Percentiles rank a stretch among this genome's conserved stretches.
Evolutionary conservation across 2,329 filamentous ascomycete genomes (phyloP).

Genomic region (Colletotrichum salicis): DNA sequence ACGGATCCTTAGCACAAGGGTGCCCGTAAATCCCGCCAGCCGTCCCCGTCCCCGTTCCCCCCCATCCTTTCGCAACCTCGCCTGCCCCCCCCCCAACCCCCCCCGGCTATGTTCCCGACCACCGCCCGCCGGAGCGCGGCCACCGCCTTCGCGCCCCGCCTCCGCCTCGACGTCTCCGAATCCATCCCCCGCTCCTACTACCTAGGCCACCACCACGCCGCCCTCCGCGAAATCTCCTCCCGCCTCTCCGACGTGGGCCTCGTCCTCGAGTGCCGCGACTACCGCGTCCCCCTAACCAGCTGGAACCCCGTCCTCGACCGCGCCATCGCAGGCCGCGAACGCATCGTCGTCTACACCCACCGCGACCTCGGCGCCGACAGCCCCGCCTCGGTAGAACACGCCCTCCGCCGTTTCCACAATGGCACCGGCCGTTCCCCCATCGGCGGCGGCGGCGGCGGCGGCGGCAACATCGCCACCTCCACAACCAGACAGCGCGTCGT

Average conservation of each 20-base stretch:
- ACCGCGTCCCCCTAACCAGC: conserved; percentile 87
- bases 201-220: conserved; percentile 89
- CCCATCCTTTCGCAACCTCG: no score
- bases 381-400: conserved; percentile 35
- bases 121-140: conserved; percentile 34
- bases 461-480: not conserved
- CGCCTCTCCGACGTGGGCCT: conserved; percentile 84
- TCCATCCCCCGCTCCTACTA: conserved; percentile 91
- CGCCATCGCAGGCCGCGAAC: conserved; percentile 75
- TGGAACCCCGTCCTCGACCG: conserved; percentile 91
- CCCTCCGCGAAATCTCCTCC: conserved; percentile 83
- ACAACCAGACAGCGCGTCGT: conserved; percentile 42
- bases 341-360: conserved; percentile 93
- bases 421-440: conserved; percentile 34
- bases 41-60: not conserved
- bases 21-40: not conserved
- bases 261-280: conserved; percentile 94
- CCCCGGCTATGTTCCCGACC: conserved; percentile 27
- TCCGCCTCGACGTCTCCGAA: conserved; percentile 74
- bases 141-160: conserved; percentile 75
- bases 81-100: not conserved
- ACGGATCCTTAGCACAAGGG: conserved; percentile 10
- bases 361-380: conserved; percentile 72
- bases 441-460: not conserved
- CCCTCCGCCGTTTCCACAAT: conserved; percentile 47